Base-by-base conservation (phyloP, 805 yeast species). In the Starmerella floris region DNA sequence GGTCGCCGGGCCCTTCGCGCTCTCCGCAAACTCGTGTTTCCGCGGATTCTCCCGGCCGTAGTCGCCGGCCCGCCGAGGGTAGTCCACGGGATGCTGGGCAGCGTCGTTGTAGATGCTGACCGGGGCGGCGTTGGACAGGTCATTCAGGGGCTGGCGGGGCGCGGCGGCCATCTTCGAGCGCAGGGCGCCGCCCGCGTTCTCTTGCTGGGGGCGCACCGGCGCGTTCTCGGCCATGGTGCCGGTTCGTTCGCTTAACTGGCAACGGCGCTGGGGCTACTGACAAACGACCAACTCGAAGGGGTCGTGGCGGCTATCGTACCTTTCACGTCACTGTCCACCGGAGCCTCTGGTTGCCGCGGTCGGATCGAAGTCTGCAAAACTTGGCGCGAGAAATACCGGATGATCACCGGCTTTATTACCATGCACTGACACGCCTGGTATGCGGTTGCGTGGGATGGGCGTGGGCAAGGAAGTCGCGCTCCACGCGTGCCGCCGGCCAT, bases 101-200 rank as follows among this genome's bases (percentile, higher is more conserved):
- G 28, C 28, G 28, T 25, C 28, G 11, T 9, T 9, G 28, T 25
- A 25, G 8, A 25, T 25, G 28, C 28, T 25, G 28, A 25, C 28
- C 28, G 28, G 13, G 8, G 11, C 13, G 28, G 28, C 39, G 23
- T 40, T 40, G 16, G 44, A 41, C 21, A 35, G 39, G 32, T 41
- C 44, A 27, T 41, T 31, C 23, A 41, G 32, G 13, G 35, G 39
- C 15, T 22, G 40, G 4, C 44, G 22, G 16, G 25, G 10, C 30
- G 11, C 27, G 27, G 36, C 23, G 9, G 17, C 36, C 11, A 10
- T 15, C n/a, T 33, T 33, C 9, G 26, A 20, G 26, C 36, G 36
- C 17, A 20, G 9, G 26, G 22, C 27, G 36, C 17, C 27, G 13
- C 8, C 28, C 6, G 4, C 26, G 26, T 33, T 33, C 17, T 33